These are phyloP conservation scores for Allantophomopsis lycopodina DNA, from an alignment of 2,329 filamentous ascomycete species.

Conservation along the genomic window DNA sequence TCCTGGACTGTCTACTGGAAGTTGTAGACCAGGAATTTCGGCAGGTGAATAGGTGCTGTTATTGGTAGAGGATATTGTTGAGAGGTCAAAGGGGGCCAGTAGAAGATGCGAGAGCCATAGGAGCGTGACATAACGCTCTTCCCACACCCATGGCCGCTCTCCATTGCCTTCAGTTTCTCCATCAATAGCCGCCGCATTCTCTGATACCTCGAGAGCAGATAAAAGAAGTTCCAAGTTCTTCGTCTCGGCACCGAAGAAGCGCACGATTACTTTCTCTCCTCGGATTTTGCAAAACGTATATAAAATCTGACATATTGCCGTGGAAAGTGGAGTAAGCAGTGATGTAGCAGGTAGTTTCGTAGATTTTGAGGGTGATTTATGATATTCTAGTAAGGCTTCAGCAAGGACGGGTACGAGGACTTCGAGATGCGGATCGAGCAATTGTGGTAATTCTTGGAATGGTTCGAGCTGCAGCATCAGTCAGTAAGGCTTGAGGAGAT, in stretches of 20 bases:
- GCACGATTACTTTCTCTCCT: constrained; percentile 81
- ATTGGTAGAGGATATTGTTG: constrained; percentile 60
- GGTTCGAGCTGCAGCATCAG: constrained; percentile 45
- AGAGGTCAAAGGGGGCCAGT: constrained; percentile 79
- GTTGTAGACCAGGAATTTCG: constrained; percentile 31
- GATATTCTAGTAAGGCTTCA: constrained; percentile 58
- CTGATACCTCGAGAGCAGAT: constrained; percentile 53
- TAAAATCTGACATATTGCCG: constrained; percentile 64
- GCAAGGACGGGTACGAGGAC: constrained; percentile 62
- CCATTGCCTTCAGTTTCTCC: constrained; percentile 6
- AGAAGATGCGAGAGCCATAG: constrained; percentile 79
- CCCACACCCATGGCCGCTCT: constrained; percentile 49
- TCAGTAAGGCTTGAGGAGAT: not conserved
- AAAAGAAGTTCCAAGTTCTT: constrained; percentile 73
- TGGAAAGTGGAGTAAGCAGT: constrained; percentile 18
- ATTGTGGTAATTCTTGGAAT: constrained; percentile 90
- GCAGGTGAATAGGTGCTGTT: constrained; percentile 30
- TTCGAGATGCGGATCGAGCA: constrained; percentile 75
- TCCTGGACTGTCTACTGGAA: constrained; percentile 49
- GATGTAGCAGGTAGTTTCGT: constrained; percentile 19
- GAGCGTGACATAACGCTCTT: constrained; percentile 76
- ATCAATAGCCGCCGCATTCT: constrained; percentile 12
- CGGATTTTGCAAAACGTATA: constrained; percentile 92
- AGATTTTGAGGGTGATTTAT: constrained; percentile 31
- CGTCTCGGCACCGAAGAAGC: constrained; percentile 84